These are phyloP conservation scores for Nakazawaea molendinolei DNA, from an alignment of 805 yeast genomes.

Conservation along the genomic window DNA sequence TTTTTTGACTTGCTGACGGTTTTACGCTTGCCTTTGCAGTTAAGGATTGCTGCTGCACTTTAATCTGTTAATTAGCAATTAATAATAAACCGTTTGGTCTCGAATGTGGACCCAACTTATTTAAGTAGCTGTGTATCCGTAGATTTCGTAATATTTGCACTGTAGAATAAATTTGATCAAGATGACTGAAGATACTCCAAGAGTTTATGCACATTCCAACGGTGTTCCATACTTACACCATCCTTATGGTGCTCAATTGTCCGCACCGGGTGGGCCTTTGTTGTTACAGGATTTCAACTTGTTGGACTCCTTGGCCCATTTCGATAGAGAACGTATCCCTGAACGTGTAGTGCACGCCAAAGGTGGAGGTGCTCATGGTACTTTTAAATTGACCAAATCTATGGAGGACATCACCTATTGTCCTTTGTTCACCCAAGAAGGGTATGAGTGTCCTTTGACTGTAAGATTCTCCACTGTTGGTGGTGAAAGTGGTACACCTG, in stretches of 20 bases:
- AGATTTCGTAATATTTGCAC: too few relatives aligned
- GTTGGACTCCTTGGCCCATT: slow-evolving; percentile 50
- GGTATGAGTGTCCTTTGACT: slow-evolving; percentile 35
- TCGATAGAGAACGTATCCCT: slow-evolving; percentile 59
- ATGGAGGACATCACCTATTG: slow-evolving; percentile 43
- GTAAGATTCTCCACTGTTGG: slow-evolving; percentile 62
- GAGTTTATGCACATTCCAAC: slow-evolving; percentile 45
- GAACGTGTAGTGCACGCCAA: slow-evolving; percentile 66
- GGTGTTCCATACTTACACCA: slow-evolving; percentile 48
- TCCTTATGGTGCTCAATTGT: slow-evolving; percentile 47
- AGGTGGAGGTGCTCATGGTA: slow-evolving; percentile 59
- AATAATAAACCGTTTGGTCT: too few relatives aligned
- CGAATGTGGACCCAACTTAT: too few relatives aligned
- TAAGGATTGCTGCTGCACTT: too few relatives aligned
- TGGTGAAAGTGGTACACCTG: slow-evolving; percentile 63
- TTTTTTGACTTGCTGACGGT: too few relatives aligned
- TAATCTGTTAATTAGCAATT: too few relatives aligned
- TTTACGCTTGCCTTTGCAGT: too few relatives aligned
- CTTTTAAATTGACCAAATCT: slow-evolving; percentile 53
- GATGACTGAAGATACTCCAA: too few relatives aligned
- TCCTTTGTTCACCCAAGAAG: slow-evolving; percentile 32
- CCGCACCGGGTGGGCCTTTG: slow-evolving; percentile 53
- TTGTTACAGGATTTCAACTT: slow-evolving; percentile 53
- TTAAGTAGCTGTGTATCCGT: too few relatives aligned
- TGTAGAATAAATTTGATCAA: too few relatives aligned